Evolutionary conservation across 2,329 filamentous ascomycete genomes (phyloP), one percentile per base, ranked within the genome.

Genomic region (Pseudogymnoascus sp.): DNA sequence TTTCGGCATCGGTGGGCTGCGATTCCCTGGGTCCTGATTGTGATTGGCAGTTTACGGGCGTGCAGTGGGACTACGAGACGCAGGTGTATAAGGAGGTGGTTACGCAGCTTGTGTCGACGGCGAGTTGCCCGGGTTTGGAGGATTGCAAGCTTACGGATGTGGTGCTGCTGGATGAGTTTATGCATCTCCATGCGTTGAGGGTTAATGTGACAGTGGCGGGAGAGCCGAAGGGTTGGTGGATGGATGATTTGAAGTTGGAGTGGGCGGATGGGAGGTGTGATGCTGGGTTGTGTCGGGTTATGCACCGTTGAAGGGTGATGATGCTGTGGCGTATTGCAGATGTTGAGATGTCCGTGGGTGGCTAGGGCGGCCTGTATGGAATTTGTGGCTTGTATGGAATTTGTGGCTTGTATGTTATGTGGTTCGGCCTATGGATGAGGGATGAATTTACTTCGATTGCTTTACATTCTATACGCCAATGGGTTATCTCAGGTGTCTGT

Each of bases 161-260:
- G 9, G 56, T 64, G 7, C 64, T 76, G 3, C 65, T 70, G 11
- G 26, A 63, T 6, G 63, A 60, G 6, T 76, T 77, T 64, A 60
- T 64, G 33, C 71, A 76, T 44, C 68, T 79, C 40, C 75, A 71
- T 62, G 74, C 75, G 2, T 64, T 82, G 67, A 73, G 73, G 7
- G 71, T 81, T 44, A 74, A 75, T n/a, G 69, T 77, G 11, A 75
- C 73, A n/a, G 73, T 73, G n/a, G 69, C 70, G n/a, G 71, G 69
- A 3, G 63, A 74, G 35, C 69, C 74, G n/a, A 73, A 70, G 63
- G 72, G 70, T 9, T 81, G 79, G 78, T 82, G 78, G 77, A 23
- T 33, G 26, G 53, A 59, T 59, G 26, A 59, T 35, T 59, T 59
- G 53, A 31, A 59, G 15, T 21, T 59, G 26, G 33, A 19, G 26